phyloP scores from a whole-genome alignment of 2,329 filamentous ascomycete species.

The Colletotrichum plurivorum region DNA sequence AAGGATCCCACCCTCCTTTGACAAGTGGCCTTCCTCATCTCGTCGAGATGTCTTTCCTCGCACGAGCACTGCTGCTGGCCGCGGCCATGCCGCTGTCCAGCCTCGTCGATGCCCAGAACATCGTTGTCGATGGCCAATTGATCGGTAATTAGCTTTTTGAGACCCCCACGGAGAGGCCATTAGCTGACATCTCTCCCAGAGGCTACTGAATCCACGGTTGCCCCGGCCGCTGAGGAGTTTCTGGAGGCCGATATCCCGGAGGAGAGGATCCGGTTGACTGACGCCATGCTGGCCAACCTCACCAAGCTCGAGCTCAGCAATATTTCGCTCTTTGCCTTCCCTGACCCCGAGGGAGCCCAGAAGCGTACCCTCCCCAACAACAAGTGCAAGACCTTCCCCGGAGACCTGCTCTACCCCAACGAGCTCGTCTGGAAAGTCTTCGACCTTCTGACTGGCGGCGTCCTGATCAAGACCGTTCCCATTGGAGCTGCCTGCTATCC shows the following conservation, averaged over 20 bases:
- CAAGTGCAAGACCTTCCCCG: constrained; percentile 51
- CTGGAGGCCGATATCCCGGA: constrained; percentile 28
- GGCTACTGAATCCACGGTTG: constrained; percentile 42
- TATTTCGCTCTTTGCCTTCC: constrained; percentile 52
- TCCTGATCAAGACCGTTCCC: constrained; percentile 51
- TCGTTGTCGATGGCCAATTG: constrained; percentile 43
- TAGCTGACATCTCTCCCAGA: neutral
- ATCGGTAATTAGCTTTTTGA: constrained; percentile 39
- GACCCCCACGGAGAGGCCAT: neutral
- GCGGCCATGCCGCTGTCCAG: constrained; percentile 27
- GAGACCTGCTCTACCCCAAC: constrained; percentile 47
- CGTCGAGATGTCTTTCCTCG: constrained; percentile 30
- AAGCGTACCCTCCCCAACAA: constrained; percentile 42
- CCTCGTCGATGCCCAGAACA: constrained; percentile 43
- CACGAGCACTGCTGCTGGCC: constrained; percentile 25
- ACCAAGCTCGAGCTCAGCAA: constrained; percentile 47
- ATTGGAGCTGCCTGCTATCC: constrained; percentile 51
- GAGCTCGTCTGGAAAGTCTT: constrained; percentile 50
- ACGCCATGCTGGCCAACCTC: constrained; percentile 50
- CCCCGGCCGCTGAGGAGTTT: constrained; percentile 41
- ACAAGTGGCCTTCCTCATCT: constrained; percentile 16
- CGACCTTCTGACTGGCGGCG: constrained; percentile 50
- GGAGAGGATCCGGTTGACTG: constrained; percentile 51
- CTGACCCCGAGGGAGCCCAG: constrained; percentile 32
- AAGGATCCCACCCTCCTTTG: constrained; percentile 16